Conservation (phyloP, 73 alveolate species). For the Paramecium sonneborni region DNA sequence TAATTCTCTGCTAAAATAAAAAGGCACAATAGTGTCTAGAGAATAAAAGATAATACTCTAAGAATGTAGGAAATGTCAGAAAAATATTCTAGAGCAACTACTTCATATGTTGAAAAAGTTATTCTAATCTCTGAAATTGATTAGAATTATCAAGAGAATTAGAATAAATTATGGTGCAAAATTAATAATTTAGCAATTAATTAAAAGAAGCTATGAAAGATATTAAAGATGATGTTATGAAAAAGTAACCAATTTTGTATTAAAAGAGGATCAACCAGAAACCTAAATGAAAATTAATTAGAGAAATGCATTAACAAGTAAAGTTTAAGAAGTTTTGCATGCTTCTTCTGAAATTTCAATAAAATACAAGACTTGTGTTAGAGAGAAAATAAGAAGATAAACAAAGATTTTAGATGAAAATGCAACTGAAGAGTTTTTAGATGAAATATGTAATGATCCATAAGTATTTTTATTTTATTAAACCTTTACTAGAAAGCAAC, state of each 20-base stretch:
- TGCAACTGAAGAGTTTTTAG: not conserved
- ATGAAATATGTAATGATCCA: slow-evolving; percentile 61
- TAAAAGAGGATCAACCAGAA: slow-evolving; percentile 42
- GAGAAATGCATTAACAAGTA: not conserved
- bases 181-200: not conserved
- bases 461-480: not conserved
- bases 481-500: not conserved
- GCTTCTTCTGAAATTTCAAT: not conserved
- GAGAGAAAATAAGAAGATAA: slow-evolving; percentile 17
- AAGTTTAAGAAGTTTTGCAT: not conserved
- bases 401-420: not conserved
- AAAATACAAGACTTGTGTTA: not conserved
- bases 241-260: not conserved
- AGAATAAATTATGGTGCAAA: slow-evolving; percentile 13
- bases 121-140: not conserved
- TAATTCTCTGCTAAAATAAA: not conserved
- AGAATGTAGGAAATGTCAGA: not conserved
- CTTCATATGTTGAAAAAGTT: not conserved
- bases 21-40: slow-evolving; percentile 27
- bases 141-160: slow-evolving; percentile 21
- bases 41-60: not conserved
- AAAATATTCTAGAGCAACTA: slow-evolving; percentile 1
- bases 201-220: not conserved
- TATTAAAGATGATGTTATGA: not conserved
- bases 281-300: slow-evolving; percentile 10